These are phyloP conservation scores for Annulohypoxylon bovei DNA, from an alignment of 495 filamentous ascomycete genomes.

Conservation along the genomic window DNA sequence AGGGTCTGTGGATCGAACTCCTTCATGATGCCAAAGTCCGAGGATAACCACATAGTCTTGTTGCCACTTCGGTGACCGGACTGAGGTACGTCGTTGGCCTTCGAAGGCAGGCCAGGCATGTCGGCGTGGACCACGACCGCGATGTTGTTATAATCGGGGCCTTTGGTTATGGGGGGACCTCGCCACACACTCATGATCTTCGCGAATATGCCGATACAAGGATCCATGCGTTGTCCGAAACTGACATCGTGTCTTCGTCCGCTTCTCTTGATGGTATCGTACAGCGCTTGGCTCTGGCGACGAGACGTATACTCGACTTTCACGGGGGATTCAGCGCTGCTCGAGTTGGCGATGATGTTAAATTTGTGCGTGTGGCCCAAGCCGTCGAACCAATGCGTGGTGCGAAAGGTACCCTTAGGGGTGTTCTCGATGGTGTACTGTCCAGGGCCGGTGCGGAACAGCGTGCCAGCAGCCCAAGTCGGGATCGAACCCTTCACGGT, in stretches of 20 bases:
- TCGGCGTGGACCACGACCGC: conserved; percentile 70
- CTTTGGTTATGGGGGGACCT: conserved; percentile 22
- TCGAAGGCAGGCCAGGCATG: conserved; percentile 58
- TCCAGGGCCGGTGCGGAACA: conserved; percentile 80
- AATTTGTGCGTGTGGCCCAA: conserved; percentile 80
- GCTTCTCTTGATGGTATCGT: conserved; percentile 63
- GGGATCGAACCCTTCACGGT: conserved; percentile 55
- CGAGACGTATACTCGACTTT: conserved; percentile 79
- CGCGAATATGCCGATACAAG: conserved; percentile 72
- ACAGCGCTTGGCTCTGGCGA: conserved; percentile 64
- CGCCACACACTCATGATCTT: conserved; percentile 70
- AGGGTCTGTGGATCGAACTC: conserved; percentile 73
- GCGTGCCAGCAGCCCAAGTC: conserved; percentile 61
- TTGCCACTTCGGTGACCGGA: conserved; percentile 47
- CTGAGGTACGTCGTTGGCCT: conserved; percentile 20
- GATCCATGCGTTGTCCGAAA: conserved; percentile 74
- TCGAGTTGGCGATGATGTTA: conserved; percentile 60
- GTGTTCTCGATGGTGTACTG: conserved; percentile 65
- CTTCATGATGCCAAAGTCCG: conserved; percentile 66
- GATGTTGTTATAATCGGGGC: conserved; percentile 59
- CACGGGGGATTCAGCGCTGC: conserved; percentile 36
- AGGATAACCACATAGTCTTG: conserved; percentile 65
- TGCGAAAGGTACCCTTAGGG: conserved; percentile 62
- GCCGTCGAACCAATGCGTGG: conserved; percentile 84
- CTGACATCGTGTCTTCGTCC: conserved; percentile 59